These are phyloP conservation scores for Penicillium palitans DNA, from an alignment of 2,329 filamentous ascomycete genomes.

Conservation along the genomic window DNA sequence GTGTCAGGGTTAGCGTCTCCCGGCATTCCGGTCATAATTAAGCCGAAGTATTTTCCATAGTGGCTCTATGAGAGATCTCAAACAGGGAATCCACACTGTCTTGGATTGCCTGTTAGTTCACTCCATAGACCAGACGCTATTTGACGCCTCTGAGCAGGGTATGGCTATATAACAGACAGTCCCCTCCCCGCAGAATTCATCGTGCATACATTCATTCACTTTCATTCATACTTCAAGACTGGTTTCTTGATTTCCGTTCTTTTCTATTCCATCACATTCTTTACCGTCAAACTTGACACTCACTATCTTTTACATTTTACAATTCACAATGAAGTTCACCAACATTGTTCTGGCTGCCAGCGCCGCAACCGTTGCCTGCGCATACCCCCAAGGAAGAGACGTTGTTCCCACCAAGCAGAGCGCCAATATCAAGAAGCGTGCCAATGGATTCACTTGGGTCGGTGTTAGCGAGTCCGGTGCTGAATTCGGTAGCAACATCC, in stretches of 20 bases:
- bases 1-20: conserved; percentile 4
- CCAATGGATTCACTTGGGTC: conserved; percentile 30
- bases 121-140: not conserved
- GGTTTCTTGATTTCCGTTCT: conserved; percentile 24
- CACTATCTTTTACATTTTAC: conserved; percentile 24
- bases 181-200: not conserved
- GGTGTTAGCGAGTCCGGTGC: conserved; percentile 23
- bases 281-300: conserved; percentile 26
- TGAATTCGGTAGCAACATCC: conserved; percentile 17
- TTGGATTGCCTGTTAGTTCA: conserved; percentile 13
- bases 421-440: conserved; percentile 25
- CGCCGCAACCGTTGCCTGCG: conserved; percentile 30
- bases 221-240: conserved; percentile 23
- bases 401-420: conserved; percentile 24
- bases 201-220: conserved; percentile 17
- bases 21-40: conserved; percentile 8
- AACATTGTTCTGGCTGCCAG: conserved; percentile 33
- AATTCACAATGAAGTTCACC: conserved; percentile 34
- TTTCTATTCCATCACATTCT: conserved; percentile 20
- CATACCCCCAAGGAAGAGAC: conserved; percentile 20
- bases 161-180: conserved; percentile 14
- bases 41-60: conserved; percentile 1
- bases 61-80: conserved; percentile 1
- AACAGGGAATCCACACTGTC: conserved; percentile 19
- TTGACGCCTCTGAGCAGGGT: conserved; percentile 3